Evolutionary conservation across 768 basidiomycete species (phyloP), one percentile per base, ranked within the genome.

Genomic region (Russula earlei): DNA sequence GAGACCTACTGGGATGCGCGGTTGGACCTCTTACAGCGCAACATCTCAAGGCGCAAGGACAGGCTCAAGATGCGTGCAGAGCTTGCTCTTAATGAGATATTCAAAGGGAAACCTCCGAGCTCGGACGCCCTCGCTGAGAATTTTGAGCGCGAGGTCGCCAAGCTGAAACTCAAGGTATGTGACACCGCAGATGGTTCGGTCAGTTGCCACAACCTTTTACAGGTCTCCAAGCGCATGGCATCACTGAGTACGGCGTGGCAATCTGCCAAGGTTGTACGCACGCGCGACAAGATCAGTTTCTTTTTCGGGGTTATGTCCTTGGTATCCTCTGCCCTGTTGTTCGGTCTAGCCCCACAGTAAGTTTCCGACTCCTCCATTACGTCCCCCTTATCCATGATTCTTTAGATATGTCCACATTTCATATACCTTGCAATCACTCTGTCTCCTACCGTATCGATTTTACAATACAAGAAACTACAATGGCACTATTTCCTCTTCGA

Each of bases 401-500:
- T 43, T 5, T 62, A 89, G 87, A 71, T 95, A 89, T 85, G 77
- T 95, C 20, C 94, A 95, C 54, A 75, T 93, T 14, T 78, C 84
- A 5, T 97, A 97, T 69, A 91, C 92, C 1, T 65, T 83, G 0
- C 88, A 87, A 67, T 79, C 80, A 22, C 69, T 82, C 34, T 85
- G 84, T 67, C 84, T 95, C 49, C 79, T 96, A 6, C 92, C 94
- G 0, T 71, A 86, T 11, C 87, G 95, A 37, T 78, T 76, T 6
- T 96, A 87, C 70, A 78, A 70, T 98, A 97, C 78, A 96, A 96
- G 78, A 83, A 87, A 67, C 87, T 91, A 53, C 78, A 81, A 6
- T 98, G 88, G 84, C 93, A 96, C 68, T 96, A 95, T 70, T 95
- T 94, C 74, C 78, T 92, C 40, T 91, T 91, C 69, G 88, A 90